Percentiles rank a stretch among this genome's conserved stretches.
phyloP scores from a whole-genome alignment of 805 yeast species.

The Starmerella ratchasimensis region DNA sequence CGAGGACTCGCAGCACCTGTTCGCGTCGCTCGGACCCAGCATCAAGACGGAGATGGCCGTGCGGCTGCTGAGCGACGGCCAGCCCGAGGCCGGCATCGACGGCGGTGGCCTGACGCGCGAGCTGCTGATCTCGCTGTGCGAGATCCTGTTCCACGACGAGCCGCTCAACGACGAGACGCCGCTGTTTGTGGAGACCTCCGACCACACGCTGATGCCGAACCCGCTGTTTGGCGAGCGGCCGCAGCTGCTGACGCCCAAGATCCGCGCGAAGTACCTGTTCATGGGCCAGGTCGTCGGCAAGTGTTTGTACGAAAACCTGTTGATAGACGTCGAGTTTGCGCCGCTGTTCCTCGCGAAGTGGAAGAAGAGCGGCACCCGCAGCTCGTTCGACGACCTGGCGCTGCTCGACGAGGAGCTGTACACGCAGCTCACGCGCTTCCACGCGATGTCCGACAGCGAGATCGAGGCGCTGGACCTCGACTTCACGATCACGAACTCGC shows the following conservation, averaged over 20 bases:
- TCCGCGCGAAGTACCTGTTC: constrained; percentile 33
- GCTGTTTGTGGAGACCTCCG: constrained; percentile 33
- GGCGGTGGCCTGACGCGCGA: constrained; percentile 97
- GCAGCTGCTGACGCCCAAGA: constrained; percentile 3
- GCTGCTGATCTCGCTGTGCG: constrained; percentile 57
- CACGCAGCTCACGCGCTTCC: constrained; percentile 46
- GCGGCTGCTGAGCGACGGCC: constrained; percentile 56
- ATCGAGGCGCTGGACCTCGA: constrained; percentile 50
- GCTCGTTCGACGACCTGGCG: constrained; percentile 65
- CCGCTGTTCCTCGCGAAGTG: constrained; percentile 70
- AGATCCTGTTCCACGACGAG: constrained; percentile 43
- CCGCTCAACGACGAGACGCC: constrained; percentile 7
- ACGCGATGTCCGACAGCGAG: constrained; percentile 35
- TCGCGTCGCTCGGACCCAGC: constrained; percentile 38
- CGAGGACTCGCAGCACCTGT: constrained; percentile 57
- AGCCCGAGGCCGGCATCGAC: constrained; percentile 77
- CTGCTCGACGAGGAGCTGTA: constrained; percentile 59
- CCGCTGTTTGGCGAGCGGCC: constrained; percentile 28
- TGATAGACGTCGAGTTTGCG: constrained; percentile 74
- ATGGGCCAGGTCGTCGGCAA: constrained; percentile 79
- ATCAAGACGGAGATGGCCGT: constrained; percentile 53
- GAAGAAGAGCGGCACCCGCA: constrained; percentile 29
- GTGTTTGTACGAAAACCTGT: constrained; percentile 68
- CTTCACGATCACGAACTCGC: constrained; percentile 43
- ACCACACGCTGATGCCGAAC: constrained; percentile 63